These are phyloP conservation scores for Lentithecium fluviatile DNA, from an alignment of 495 filamentous ascomycete genomes.

Conservation along the genomic window DNA sequence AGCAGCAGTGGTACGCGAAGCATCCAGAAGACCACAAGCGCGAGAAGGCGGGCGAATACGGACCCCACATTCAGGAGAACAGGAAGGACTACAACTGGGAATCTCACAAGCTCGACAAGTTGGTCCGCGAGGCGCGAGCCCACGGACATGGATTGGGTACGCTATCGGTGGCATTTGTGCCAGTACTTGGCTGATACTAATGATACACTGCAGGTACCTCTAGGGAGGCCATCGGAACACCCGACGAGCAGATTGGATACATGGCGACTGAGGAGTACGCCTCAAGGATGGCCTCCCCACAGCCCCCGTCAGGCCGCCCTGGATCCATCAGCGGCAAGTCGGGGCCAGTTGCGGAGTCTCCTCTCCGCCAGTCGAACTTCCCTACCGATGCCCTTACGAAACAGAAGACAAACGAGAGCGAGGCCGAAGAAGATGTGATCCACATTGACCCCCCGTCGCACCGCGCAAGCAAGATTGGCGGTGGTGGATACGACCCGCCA, in stretches of 20 bases:
- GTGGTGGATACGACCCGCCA: conserved; percentile 46
- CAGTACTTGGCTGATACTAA: conserved; percentile 28
- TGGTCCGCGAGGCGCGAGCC: conserved; percentile 71
- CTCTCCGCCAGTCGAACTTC: conserved; percentile 56
- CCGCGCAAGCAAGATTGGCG: conserved; percentile 61
- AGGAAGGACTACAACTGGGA: conserved; percentile 83
- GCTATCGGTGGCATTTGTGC: conserved; percentile 18
- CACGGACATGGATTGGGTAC: conserved; percentile 61
- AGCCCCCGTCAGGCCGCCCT: conserved; percentile 49
- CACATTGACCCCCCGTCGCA: conserved; percentile 73
- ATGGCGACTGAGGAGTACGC: conserved; percentile 76
- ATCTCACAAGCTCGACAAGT: conserved; percentile 86
- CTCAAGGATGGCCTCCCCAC: conserved; percentile 66
- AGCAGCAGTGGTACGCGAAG: conserved; percentile 86
- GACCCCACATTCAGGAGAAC: conserved; percentile 61
- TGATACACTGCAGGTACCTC: conserved; percentile 38
- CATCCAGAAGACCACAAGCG: conserved; percentile 74
- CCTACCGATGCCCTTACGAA: conserved; percentile 44
- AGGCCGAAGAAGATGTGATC: conserved; percentile 61
- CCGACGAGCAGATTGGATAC: conserved; percentile 66
- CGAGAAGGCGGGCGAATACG: conserved; percentile 70
- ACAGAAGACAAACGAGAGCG: conserved; percentile 45
- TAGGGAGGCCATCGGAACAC: conserved; percentile 40
- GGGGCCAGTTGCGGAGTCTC: conserved; percentile 53
- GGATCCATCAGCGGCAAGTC: conserved; percentile 45